These are phyloP conservation scores for Thielaviopsis punctulata DNA, from an alignment of 2,329 filamentous ascomycete genomes.

Conservation along the genomic window DNA sequence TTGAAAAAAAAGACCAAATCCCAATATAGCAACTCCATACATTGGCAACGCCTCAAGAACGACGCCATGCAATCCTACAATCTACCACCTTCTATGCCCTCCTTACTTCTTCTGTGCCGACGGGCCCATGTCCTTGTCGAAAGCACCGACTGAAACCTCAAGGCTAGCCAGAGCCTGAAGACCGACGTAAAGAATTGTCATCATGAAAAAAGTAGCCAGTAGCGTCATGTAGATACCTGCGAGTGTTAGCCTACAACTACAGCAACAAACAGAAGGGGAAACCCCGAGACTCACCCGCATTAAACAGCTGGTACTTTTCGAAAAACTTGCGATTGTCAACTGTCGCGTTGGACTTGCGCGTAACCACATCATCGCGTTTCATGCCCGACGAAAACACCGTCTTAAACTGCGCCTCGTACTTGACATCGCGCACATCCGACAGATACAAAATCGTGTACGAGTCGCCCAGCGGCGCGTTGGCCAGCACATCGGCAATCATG, in stretches of 20 bases:
- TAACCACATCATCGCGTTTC: slow-evolving; percentile 38
- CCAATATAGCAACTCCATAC: slow-evolving; percentile 4
- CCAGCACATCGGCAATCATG: slow-evolving; percentile 32
- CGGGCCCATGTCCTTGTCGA: slow-evolving; percentile 92
- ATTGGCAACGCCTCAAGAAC: too few relatives aligned
- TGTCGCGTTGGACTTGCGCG: slow-evolving; percentile 24
- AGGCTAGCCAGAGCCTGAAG: slow-evolving; percentile 62
- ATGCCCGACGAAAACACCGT: slow-evolving; percentile 34
- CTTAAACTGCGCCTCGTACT: slow-evolving; percentile 12
- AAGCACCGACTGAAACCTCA: slow-evolving; percentile 82
- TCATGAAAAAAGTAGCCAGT: slow-evolving; percentile 49
- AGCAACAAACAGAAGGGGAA: not conserved
- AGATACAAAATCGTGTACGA: slow-evolving; percentile 63
- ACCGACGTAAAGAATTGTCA: slow-evolving; percentile 64
- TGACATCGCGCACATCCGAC: slow-evolving; percentile 30
- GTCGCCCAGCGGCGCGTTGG: slow-evolving; percentile 21
- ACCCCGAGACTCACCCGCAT: slow-evolving; percentile 45
- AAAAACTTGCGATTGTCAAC: slow-evolving; percentile 45
- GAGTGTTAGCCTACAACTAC: not conserved
- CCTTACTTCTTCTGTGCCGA: slow-evolving; percentile 61
- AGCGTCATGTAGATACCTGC: slow-evolving; percentile 80
- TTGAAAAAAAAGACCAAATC: slow-evolving; percentile 9
- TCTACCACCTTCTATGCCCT: not conserved
- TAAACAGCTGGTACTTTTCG: slow-evolving; percentile 89
- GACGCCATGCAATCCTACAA: too few relatives aligned